Conservation (phyloP, 208 protist species). For the Trypanosoma congolense region DNA sequence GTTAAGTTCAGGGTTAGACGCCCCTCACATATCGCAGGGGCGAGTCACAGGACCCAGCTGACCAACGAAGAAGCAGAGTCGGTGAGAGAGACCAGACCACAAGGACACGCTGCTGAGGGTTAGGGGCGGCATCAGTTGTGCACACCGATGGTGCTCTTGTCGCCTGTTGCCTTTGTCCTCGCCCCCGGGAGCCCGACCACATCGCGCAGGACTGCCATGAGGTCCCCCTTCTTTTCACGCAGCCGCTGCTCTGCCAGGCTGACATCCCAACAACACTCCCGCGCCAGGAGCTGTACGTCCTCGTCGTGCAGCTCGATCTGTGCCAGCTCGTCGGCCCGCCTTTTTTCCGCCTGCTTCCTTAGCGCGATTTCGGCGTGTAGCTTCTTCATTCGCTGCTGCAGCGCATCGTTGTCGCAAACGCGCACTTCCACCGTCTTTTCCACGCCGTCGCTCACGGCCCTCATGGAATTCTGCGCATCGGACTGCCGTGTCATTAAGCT, state of each 20-base stretch:
- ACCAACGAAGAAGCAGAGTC: too few relatives aligned
- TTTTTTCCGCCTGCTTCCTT: slow-evolving; percentile 54
- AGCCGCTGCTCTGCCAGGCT: slow-evolving; percentile 37
- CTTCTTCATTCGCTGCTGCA: slow-evolving; percentile 66
- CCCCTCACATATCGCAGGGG: too few relatives aligned
- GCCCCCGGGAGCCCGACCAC: background rate
- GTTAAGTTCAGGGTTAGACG: too few relatives aligned
- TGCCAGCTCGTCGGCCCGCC: slow-evolving; percentile 43
- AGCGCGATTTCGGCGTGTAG: slow-evolving; percentile 53
- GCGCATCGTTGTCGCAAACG: slow-evolving; percentile 63
- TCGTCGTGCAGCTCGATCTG: slow-evolving; percentile 33
- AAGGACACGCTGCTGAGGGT: too few relatives aligned
- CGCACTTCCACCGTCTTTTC: slow-evolving; percentile 70
- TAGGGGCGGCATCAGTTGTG: too few relatives aligned
- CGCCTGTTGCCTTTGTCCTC: too few relatives aligned
- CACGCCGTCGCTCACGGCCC: slow-evolving; percentile 45
- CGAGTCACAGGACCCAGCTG: too few relatives aligned
- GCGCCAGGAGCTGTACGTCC: slow-evolving; percentile 48
- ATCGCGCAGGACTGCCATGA: slow-evolving; percentile 21
- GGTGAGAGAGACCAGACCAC: too few relatives aligned
- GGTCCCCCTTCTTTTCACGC: slow-evolving; percentile 56
- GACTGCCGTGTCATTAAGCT: slow-evolving; percentile 50
- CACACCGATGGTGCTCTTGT: too few relatives aligned
- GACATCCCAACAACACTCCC: slow-evolving; percentile 29
- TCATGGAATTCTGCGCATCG: slow-evolving; percentile 79